Base-by-base conservation (phyloP, 768 basidiomycete genomes). In the Boletus pseudopeckii region DNA sequence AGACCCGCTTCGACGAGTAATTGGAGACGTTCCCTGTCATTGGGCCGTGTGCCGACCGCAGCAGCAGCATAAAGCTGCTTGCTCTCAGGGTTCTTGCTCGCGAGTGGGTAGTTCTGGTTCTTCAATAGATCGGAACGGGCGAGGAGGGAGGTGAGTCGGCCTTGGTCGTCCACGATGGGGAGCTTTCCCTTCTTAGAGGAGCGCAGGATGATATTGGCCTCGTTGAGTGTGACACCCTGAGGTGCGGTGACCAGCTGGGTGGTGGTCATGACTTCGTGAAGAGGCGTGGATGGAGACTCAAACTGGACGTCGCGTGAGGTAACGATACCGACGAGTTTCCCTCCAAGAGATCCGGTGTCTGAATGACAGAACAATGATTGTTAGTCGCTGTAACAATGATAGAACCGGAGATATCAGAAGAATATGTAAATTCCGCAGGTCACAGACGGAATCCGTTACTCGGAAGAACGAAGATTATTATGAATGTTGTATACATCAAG, bases 41-140 rank as follows among this genome's bases (percentile, higher is more conserved):
- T 82, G 0, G 86, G 88, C 20, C 96, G 90, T 1, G 96, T 99
- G 49, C 97, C 96, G 56, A 98, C 81, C 7, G 97, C 90, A 4
- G 97, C 96, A 8, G 96, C 97, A 45, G 94, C 92, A 67, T 95
- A 93, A 4, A 99, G 84, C 75, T 98, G 96, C 72, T 98, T 99
- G 68, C 79, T 92, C 57, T 85, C 77, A 1, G 91, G 90, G 59
- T 88, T 81, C 75, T 98, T 98, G 62, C 88, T 90, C 1, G 97
- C 93, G 53, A 97, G 82, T 1, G 97, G 97, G 72, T 88, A 99
- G 53, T 90, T 93, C 69, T 97, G 92, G 74, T 96, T 97, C 74
- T 99, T 98, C 68, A 98, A 83, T 45, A 99, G 79, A 72, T 99
- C 96, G 46, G 95, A 98, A 52, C 95, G 93, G 2, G 96, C 93